Evolutionary conservation across 2,329 filamentous ascomycete genomes (phyloP), one percentile per base, ranked within the genome.

Genomic region (Zopfia rhizophila): DNA sequence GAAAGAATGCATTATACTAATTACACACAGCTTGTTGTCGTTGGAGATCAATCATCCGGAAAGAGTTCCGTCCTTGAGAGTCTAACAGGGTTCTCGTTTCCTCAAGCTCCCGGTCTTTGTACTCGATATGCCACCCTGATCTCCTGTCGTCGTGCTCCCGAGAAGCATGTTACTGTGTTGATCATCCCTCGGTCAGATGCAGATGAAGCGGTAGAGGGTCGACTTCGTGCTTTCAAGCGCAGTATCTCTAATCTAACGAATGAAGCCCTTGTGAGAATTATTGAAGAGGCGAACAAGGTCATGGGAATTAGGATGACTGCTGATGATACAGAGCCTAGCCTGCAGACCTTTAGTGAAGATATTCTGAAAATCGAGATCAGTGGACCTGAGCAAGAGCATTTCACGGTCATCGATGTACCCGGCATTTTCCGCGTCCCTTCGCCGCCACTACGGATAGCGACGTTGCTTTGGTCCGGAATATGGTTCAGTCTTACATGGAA

Each of bases 351-450:
- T 38, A 68, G 70, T 2, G n/a, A n/a, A n/a, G n/a, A n/a, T n/a
- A n/a, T n/a, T n/a, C n/a, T n/a, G n/a, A n/a, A n/a, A n/a, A n/a
- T n/a, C n/a, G n/a, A n/a, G n/a, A n/a, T n/a, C n/a, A n/a, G n/a
- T n/a, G n/a, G n/a, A n/a, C n/a, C n/a, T n/a, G n/a, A n/a, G n/a
- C n/a, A n/a, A n/a, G n/a, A n/a, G 52, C 69, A 77, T 37, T 57
- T 78, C 3, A 75, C 62, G 10, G 62, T 78, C 2, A 70, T 77
- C 16, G 73, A 77, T 40, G 61, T 78, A 0, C 75, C 74, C 2
- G 75, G 75, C 0, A 69, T 78, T 4, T 76, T 78, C 45, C 51
- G 50, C 5, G 19, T 33, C 18, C 25, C 40, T 4, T 30, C 24
- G 2, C 14, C 36, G 12, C 24, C 22, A 7, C 55, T 2, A 57